phyloP scores from a whole-genome alignment of 208 protist species.

The Trypanosoma platydactyli region DNA sequence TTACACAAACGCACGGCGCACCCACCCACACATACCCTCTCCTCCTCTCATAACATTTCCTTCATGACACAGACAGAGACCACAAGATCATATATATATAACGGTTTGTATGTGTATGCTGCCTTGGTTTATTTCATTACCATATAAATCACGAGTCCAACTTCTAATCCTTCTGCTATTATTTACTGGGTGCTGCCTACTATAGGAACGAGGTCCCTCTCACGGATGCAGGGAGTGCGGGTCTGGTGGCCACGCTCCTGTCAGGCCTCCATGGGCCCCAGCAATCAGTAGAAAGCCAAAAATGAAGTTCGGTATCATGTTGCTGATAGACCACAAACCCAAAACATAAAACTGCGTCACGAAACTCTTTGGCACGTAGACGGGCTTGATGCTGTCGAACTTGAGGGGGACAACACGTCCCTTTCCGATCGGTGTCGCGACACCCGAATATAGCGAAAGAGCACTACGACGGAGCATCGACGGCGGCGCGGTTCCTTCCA shows the following conservation, averaged over 20 bases:
- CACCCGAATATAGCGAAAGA: constrained; percentile 50
- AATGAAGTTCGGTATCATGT: constrained; percentile 79
- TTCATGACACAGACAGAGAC: no score
- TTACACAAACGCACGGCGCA: no score
- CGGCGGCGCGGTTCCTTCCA: not conserved
- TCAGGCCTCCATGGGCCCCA: constrained; percentile 77
- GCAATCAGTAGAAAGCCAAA: constrained; percentile 74
- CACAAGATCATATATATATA: no score
- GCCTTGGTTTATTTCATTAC: no score
- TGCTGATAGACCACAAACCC: constrained; percentile 71
- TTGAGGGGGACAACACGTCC: constrained; percentile 80
- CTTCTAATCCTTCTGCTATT: not conserved
- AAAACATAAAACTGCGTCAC: constrained; percentile 82
- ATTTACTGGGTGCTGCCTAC: not conserved
- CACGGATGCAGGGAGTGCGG: constrained; percentile 83
- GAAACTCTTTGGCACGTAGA: constrained; percentile 79
- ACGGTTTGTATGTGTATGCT: no score
- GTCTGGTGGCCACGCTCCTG: constrained; percentile 79
- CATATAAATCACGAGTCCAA: not conserved
- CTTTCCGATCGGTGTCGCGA: constrained; percentile 71
- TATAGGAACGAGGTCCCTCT: not conserved
- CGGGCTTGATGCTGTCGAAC: constrained; percentile 77
- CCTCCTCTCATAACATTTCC: no score
- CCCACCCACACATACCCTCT: no score
- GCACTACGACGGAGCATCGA: constrained; percentile 69